These are phyloP conservation scores for Nemania serpens DNA, from an alignment of 2,329 filamentous ascomycete genomes.

Conservation along the genomic window DNA sequence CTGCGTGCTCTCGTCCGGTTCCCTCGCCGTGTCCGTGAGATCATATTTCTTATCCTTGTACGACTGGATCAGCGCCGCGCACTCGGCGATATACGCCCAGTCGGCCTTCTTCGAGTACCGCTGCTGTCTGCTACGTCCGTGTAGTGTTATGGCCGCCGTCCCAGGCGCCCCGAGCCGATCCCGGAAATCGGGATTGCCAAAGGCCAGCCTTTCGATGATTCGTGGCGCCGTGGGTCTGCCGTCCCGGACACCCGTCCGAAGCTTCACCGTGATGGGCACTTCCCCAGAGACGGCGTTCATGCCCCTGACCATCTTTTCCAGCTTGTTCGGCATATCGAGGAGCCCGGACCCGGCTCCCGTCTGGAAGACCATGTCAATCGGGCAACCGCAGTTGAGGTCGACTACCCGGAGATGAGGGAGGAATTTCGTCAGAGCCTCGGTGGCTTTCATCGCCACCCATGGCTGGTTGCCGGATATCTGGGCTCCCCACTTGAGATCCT, in stretches of 20 bases:
- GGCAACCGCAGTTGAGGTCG: conserved; percentile 96
- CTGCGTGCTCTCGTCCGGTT: conserved; percentile 75
- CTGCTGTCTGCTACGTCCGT: conserved; percentile 91
- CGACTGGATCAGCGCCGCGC: conserved; percentile 79
- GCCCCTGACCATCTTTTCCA: conserved; percentile 92
- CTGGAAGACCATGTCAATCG: conserved; percentile 91
- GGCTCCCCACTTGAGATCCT: conserved; percentile 85
- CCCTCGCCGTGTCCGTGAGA: conserved; percentile 74
- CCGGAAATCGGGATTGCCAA: conserved; percentile 75
- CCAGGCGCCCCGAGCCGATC: conserved; percentile 76
- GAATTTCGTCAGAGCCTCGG: conserved; percentile 76
- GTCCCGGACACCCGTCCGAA: conserved; percentile 87
- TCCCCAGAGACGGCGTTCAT: conserved; percentile 95
- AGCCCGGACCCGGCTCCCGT: conserved; percentile 88
- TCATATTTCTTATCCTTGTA: conserved; percentile 72
- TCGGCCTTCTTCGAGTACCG: conserved; percentile 91
- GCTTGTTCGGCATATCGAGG: conserved; percentile 83
- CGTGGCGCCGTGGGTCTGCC: conserved; percentile 78
- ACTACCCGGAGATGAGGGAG: conserved; percentile 86
- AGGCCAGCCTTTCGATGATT: conserved; percentile 79
- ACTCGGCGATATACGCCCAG: conserved; percentile 93
- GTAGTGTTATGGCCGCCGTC: conserved; percentile 92
- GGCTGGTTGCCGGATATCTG: conserved; percentile 94
- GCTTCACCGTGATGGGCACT: conserved; percentile 91
- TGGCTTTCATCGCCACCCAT: conserved; percentile 86